These are phyloP conservation scores for Apiospora saccharicola DNA, from an alignment of 2,329 filamentous ascomycete genomes.

Conservation along the genomic window DNA sequence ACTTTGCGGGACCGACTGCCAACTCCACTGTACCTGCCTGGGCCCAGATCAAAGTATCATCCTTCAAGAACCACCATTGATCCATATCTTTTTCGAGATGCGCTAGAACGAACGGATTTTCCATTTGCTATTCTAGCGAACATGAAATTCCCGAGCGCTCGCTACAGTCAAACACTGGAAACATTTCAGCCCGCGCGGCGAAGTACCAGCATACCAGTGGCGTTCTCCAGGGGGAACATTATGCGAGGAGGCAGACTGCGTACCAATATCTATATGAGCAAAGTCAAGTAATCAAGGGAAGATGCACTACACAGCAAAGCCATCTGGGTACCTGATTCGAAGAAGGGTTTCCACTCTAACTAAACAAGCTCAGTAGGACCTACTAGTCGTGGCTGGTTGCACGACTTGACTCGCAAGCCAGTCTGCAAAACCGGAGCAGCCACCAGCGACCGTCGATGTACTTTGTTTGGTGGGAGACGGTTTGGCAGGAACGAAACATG, in stretches of 20 bases:
- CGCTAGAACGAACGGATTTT: neutral
- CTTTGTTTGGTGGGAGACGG: neutral
- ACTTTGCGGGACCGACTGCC: neutral
- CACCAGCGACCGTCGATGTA: neutral
- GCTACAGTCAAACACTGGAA: neutral
- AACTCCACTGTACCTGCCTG: neutral
- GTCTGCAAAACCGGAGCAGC: neutral
- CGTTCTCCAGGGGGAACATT: neutral
- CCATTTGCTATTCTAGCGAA: neutral
- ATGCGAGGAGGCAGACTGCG: neutral
- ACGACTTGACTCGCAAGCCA: neutral
- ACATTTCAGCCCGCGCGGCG: neutral
- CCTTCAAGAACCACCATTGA: neutral
- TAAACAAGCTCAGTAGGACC: slow-evolving; percentile 11
- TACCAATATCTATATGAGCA: neutral
- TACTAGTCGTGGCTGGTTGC: neutral
- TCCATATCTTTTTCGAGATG: neutral
- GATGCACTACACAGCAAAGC: neutral
- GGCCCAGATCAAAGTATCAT: neutral
- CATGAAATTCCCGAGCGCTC: neutral
- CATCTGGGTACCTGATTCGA: neutral
- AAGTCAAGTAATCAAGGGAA: neutral
- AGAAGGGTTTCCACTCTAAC: neutral
- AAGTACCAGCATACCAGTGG: neutral
- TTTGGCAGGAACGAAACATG: neutral